Evolutionary conservation across 257 asterid genomes (phyloP).

Genomic region (Solanum acaule): DNA sequence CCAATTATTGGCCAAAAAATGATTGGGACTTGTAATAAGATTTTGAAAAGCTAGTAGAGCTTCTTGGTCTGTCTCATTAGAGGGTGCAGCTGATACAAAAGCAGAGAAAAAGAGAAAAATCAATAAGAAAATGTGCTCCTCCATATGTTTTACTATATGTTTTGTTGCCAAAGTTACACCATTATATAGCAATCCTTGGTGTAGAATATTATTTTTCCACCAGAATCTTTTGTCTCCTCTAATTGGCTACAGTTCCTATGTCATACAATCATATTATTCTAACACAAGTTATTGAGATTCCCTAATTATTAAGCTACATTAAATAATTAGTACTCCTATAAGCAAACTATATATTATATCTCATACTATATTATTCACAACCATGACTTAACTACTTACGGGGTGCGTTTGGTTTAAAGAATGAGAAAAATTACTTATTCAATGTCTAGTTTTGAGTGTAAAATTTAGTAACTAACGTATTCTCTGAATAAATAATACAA

Average conservation of each 20-base stretch:
- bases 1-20: conserved; percentile 12
- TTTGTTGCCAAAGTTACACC: neutral
- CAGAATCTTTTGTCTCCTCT: neutral
- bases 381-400: neutral
- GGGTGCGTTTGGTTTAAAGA: neutral
- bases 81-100: neutral
- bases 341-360: neutral
- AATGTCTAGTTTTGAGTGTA: neutral
- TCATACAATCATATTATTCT: neutral
- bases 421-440: neutral
- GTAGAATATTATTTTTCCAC: neutral
- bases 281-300: neutral
- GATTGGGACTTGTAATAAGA: conserved; percentile 6
- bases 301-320: neutral
- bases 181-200: neutral
- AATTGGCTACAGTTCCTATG: neutral
- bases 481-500: neutral
- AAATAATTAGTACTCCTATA: neutral
- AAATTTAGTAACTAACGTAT: neutral
- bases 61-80: conserved; percentile 9
- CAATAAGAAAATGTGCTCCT: neutral
- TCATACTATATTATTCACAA: neutral
- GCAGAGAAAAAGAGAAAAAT: neutral
- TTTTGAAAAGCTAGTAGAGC: conserved; percentile 16
- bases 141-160: neutral